These are phyloP conservation scores for Wallacemonas collosoma DNA, from an alignment of 208 protist species.

Conservation along the genomic window DNA sequence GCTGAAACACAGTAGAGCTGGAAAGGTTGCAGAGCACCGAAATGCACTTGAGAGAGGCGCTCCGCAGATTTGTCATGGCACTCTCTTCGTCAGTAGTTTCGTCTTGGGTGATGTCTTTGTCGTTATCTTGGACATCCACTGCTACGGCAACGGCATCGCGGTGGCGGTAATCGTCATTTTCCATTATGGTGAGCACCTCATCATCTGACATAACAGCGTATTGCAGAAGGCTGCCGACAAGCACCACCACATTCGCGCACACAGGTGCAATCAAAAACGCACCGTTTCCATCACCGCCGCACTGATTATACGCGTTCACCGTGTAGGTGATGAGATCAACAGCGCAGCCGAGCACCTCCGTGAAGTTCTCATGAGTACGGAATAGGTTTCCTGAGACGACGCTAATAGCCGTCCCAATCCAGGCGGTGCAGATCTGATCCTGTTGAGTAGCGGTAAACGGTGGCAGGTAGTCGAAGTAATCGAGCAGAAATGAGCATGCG, in stretches of 20 bases:
- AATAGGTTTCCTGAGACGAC: slow-evolving; percentile 40
- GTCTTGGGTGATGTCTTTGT: slow-evolving; percentile 79
- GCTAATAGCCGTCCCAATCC: slow-evolving; percentile 53
- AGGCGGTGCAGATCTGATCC: slow-evolving; percentile 38
- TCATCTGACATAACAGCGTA: slow-evolving; percentile 74
- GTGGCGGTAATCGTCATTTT: slow-evolving; percentile 74
- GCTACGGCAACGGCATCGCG: slow-evolving; percentile 56
- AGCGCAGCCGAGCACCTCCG: slow-evolving; percentile 59
- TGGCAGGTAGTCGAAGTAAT: slow-evolving; percentile 84
- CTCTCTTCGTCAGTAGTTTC: slow-evolving; percentile 64
- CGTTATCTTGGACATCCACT: slow-evolving; percentile 40
- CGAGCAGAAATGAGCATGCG: slow-evolving; percentile 72
- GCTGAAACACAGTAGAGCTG: slow-evolving; percentile 41
- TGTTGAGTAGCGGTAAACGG: slow-evolving; percentile 37
- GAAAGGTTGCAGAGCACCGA: slow-evolving; percentile 64
- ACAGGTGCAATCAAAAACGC: slow-evolving; percentile 52
- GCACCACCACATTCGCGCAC: slow-evolving; percentile 26
- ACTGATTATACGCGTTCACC: slow-evolving; percentile 62
- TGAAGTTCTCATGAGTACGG: slow-evolving; percentile 28
- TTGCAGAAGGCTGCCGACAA: slow-evolving; percentile 57
- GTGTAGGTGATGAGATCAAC: slow-evolving; percentile 65
- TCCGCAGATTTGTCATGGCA: slow-evolving; percentile 69
- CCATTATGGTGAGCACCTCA: slow-evolving; percentile 71
- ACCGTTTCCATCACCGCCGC: slow-evolving; percentile 51
- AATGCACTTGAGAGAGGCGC: slow-evolving; percentile 75